These are phyloP conservation scores for Arthroderma uncinatum DNA, from an alignment of 2,329 filamentous ascomycete species.

Conservation along the genomic window DNA sequence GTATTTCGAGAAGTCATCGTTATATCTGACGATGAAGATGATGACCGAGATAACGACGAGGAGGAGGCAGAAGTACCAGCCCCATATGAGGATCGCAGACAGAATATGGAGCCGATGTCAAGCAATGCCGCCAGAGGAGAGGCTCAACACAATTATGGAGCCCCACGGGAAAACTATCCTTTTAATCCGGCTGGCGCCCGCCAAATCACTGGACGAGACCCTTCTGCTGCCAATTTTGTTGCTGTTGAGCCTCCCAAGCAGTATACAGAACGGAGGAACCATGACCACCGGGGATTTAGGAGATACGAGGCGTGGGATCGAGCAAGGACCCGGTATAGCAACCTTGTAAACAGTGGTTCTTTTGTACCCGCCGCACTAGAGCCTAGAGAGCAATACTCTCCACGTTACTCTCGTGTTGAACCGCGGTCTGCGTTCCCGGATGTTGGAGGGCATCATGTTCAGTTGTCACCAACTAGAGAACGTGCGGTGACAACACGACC, in stretches of 20 bases:
- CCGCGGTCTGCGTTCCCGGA: not conserved
- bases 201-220: not conserved
- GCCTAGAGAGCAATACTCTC: not conserved
- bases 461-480: not conserved
- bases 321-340: constrained; percentile 32
- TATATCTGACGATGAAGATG: constrained; percentile 50
- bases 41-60: constrained; percentile 25
- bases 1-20: constrained; percentile 54
- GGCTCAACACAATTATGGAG: constrained; percentile 12
- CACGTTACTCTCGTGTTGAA: not conserved
- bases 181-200: not conserved
- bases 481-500: not conserved
- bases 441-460: not conserved
- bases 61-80: constrained; percentile 4
- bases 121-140: constrained; percentile 28
- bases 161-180: not conserved
- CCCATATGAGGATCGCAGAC: constrained; percentile 23
- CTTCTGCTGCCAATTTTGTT: not conserved
- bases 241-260: not conserved
- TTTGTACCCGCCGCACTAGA: not conserved
- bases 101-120: constrained; percentile 35
- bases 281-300: constrained; percentile 36
- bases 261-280: constrained; percentile 22
- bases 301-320: constrained; percentile 39
- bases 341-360: constrained; percentile 14